Conservation (phyloP, 2,329 filamentous ascomycete species). For the Pseudogymnoascus sp. region DNA sequence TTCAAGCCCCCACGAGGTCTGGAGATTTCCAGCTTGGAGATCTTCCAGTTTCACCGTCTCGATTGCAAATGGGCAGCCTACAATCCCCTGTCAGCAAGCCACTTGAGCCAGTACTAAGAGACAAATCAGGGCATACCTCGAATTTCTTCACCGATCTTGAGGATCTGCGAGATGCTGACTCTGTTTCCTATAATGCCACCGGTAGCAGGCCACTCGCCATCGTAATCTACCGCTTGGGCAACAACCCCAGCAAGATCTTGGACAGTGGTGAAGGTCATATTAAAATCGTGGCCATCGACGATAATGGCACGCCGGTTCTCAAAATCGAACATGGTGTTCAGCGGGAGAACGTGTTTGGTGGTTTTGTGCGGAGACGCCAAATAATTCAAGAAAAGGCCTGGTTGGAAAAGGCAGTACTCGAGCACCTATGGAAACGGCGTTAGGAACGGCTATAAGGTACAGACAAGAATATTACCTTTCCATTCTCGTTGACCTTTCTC, state of each 20-base stretch:
- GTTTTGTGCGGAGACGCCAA: conserved; percentile 37
- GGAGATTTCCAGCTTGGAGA: conserved; percentile 36
- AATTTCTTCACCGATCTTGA: conserved; percentile 35
- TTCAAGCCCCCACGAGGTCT: conserved; percentile 35
- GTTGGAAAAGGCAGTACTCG: conserved; percentile 44
- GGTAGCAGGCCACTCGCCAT: conserved; percentile 27
- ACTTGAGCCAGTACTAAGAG: conserved; percentile 2
- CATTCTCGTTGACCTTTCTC: conserved; percentile 34
- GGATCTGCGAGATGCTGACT: conserved; percentile 23
- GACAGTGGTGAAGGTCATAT: conserved; percentile 38
- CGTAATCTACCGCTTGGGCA: conserved; percentile 26
- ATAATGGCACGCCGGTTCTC: conserved; percentile 35
- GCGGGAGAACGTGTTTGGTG: conserved; percentile 29
- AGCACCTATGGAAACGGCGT: conserved; percentile 29
- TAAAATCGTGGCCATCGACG: conserved; percentile 34
- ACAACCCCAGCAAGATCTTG: conserved; percentile 36
- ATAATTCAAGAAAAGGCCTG: conserved; percentile 42
- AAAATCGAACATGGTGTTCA: conserved; percentile 28
- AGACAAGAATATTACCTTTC: conserved; percentile 24
- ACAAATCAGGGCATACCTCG: conserved; percentile 29
- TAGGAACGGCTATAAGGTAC: not conserved
- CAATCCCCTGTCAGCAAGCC: conserved; percentile 13
- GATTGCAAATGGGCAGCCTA: conserved; percentile 33
- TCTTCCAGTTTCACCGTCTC: conserved; percentile 41
- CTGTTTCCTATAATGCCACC: conserved; percentile 28